Evolutionary conservation across 495 filamentous ascomycete genomes (phyloP), one percentile per base, ranked within the genome.

Genomic region (Aspergillus haitiensis): DNA sequence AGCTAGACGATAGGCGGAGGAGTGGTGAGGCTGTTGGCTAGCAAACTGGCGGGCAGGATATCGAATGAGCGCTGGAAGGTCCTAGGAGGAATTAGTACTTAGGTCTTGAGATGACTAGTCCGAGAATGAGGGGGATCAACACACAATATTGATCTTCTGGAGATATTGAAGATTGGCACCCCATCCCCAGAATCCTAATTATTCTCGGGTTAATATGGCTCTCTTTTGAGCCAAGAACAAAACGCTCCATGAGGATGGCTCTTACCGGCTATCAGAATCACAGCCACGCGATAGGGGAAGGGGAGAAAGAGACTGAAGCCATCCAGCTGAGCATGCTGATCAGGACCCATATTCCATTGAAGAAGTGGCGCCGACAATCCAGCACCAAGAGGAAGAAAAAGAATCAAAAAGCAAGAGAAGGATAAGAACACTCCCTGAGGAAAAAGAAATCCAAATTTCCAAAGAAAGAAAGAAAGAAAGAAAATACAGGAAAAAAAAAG

Each of bases 181-280:
- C 91, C 91, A 97, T 64, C 88, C 91, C 92, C 92, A 96, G 64
- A 95, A 85, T 61, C 89, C 91, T 94, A 63, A 45, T 47, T 55
- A 33, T 15, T 54, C 40, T 34, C 49, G 64, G 61, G 51, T 54
- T 64, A 60, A 60, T 66, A 39, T 36, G 32, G 32, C 42, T 15
- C 8, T 35, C 44, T 8, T 33, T 15, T 18, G 45, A 27, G 10
- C 18, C 4, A 52, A 32, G 15, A 58, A 4, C 7, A 21, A 64
- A 32, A 27, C 1, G 7, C 10, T 42, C 31, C 18, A 52, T 18
- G 8, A 60, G 12, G 10, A 44, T 16, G 36, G 2, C 55, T 64
- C 64, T 46, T 82, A 93, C 92, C 92, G 55, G 92, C 76, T 55
- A 94, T 85, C 56, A 96, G 74, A 55, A 95, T 82, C 40, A 91